Evolutionary conservation across 2,329 filamentous ascomycete species (phyloP).

Genomic region (Fusarium liriodendri): DNA sequence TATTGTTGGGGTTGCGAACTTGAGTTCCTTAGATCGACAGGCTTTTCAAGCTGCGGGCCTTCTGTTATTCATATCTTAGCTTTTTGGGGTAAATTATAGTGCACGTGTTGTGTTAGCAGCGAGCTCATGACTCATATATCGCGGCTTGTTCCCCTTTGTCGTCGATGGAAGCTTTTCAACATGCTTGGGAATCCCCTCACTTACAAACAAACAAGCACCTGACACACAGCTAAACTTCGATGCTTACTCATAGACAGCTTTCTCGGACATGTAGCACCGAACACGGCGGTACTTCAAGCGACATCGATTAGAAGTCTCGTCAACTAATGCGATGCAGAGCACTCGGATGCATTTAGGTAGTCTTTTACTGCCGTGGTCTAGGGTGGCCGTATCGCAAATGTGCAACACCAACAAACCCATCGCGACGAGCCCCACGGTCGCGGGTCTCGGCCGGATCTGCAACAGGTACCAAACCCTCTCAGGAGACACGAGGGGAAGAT

Average conservation of each 20-base stretch:
- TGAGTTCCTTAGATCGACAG: neutral
- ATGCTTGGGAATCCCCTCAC: neutral
- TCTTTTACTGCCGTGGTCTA: neutral
- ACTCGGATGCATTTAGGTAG: neutral
- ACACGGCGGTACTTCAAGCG: too few relatives aligned
- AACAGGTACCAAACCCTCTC: neutral
- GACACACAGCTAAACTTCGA: neutral
- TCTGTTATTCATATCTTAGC: neutral
- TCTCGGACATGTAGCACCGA: neutral
- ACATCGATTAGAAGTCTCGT: neutral
- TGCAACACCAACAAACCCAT: neutral
- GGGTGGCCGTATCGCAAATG: neutral
- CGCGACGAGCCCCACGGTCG: neutral
- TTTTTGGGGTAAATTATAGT: neutral
- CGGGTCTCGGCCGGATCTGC: conserved; percentile 1
- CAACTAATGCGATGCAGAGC: neutral
- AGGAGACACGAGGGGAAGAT: neutral
- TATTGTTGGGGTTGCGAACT: neutral
- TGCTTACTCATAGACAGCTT: neutral
- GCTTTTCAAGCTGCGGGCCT: neutral
- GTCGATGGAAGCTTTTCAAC: neutral
- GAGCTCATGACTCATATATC: neutral
- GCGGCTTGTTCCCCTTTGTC: neutral
- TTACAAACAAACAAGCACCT: neutral
- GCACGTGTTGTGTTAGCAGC: neutral